These are phyloP conservation scores for Pythium rishiriense DNA, from an alignment of 352 stramenopile species.

Conservation along the genomic window DNA sequence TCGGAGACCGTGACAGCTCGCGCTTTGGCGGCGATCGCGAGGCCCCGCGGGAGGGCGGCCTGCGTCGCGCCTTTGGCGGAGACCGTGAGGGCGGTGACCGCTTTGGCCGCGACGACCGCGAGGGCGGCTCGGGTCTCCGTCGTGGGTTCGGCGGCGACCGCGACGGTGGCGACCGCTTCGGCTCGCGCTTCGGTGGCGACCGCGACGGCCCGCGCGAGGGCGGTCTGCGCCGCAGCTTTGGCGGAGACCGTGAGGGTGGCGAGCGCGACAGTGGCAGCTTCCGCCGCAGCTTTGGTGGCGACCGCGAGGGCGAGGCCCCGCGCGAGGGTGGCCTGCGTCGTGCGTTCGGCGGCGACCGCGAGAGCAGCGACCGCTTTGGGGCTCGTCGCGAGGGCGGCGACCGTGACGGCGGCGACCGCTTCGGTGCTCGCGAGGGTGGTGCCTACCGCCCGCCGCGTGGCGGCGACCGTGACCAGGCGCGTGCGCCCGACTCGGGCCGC, in stretches of 20 bases:
- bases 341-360: slow-evolving; percentile 6
- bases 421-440: slow-evolving; percentile 30
- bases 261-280: slow-evolving; percentile 8
- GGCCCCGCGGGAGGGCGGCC: not conserved
- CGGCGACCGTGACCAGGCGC: slow-evolving; percentile 29
- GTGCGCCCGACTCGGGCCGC: slow-evolving; percentile 60
- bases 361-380: not conserved
- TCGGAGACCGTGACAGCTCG: slow-evolving; percentile 7
- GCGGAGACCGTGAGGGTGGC: slow-evolving; percentile 6
- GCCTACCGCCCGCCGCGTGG: slow-evolving; percentile 50
- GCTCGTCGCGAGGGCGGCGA: slow-evolving; percentile 11
- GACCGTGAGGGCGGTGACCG: slow-evolving; percentile 23
- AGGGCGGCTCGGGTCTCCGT: slow-evolving; percentile 9
- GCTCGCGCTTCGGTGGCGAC: slow-evolving; percentile 31
- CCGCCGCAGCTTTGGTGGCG: slow-evolving; percentile 2
- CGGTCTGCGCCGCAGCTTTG: slow-evolving; percentile 19
- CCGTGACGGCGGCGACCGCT: slow-evolving; percentile 34
- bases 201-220: slow-evolving; percentile 36
- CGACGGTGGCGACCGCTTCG: slow-evolving; percentile 9
- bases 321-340: not conserved
- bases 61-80: slow-evolving; percentile 19
- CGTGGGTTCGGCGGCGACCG: slow-evolving; percentile 23
- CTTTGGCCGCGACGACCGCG: not conserved
- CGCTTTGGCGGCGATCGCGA: slow-evolving; percentile 16
- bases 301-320: slow-evolving; percentile 1